phyloP scores from a whole-genome alignment of 2,329 filamentous ascomycete genomes.

The Exserohilum rostratum region DNA sequence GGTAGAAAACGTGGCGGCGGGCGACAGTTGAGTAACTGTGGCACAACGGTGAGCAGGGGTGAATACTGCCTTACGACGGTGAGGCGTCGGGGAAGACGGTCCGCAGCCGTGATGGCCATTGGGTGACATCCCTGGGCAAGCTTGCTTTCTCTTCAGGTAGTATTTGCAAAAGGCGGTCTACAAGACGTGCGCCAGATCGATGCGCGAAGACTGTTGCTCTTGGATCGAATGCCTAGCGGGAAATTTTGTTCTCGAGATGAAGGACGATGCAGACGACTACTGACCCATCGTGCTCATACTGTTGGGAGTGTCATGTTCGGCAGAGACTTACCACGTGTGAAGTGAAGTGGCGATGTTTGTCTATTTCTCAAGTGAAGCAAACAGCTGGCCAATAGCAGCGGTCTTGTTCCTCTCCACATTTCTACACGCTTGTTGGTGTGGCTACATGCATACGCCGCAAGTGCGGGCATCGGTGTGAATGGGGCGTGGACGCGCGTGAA shows the following conservation, averaged over 20 bases:
- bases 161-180: conserved; percentile 39
- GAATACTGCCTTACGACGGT: conserved; percentile 2
- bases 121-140: conserved; percentile 15
- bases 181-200: conserved; percentile 16
- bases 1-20: conserved; percentile 39
- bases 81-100: conserved; percentile 23
- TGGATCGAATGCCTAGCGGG: background rate
- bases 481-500: conserved; percentile 2
- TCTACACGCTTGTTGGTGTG: conserved; percentile 4
- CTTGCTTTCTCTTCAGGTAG: conserved; percentile 19
- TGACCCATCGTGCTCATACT: background rate
- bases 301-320: background rate
- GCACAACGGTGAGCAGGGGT: conserved; percentile 26
- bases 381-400: conserved; percentile 14
- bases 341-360: conserved; percentile 22
- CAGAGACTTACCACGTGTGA: conserved; percentile 2
- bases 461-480: conserved; percentile 18
- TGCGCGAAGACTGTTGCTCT: conserved; percentile 5
- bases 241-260: background rate
- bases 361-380: conserved; percentile 30
- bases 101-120: conserved; percentile 18
- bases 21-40: conserved; percentile 22
- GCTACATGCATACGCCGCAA: conserved; percentile 14
- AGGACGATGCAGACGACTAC: background rate
- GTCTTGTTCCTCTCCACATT: background rate